Percentiles rank a stretch among this genome's conserved stretches.
phyloP scores from a whole-genome alignment of 2,329 filamentous ascomycete species.

The Verticillium klebahnii region DNA sequence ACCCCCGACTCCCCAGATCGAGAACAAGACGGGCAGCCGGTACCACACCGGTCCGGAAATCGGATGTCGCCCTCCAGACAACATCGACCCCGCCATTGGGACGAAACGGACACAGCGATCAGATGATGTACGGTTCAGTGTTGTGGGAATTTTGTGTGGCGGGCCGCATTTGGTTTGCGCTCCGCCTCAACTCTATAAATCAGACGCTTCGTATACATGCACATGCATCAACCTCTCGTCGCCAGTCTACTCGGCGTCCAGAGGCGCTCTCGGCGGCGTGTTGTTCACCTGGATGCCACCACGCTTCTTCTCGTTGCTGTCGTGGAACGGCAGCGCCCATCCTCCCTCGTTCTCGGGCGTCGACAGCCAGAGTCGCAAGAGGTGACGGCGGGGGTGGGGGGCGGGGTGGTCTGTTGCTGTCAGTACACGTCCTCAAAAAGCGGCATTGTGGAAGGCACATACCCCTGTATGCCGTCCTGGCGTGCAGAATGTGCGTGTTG shows the following conservation, averaged over 20 bases:
- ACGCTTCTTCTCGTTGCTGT: constrained; percentile 78
- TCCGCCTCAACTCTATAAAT: not conserved
- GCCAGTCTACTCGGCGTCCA: constrained; percentile 66
- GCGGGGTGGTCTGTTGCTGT: constrained; percentile 45
- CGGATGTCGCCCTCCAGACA: not conserved
- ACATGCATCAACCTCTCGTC: not conserved
- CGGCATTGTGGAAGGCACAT: not conserved
- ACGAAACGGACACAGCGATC: too few relatives aligned
- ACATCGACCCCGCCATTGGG: too few relatives aligned
- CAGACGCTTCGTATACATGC: not conserved
- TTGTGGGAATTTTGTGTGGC: not conserved
- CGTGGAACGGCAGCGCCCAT: constrained; percentile 79
- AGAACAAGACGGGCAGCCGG: not conserved
- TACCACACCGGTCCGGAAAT: not conserved
- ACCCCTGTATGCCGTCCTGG: constrained; percentile 69
- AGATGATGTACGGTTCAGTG: too few relatives aligned
- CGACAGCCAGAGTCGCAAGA: constrained; percentile 81
- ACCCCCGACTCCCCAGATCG: not conserved
- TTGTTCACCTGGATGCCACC: constrained; percentile 87
- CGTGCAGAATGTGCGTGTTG: constrained; percentile 77
- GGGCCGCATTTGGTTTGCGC: not conserved
- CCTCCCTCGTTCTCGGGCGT: constrained; percentile 79
- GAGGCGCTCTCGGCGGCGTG: constrained; percentile 65
- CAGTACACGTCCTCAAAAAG: not conserved
- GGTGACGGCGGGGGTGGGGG: constrained; percentile 66